These are phyloP conservation scores for Malus sylvestris DNA, from an alignment of 306 rosid species.

Conservation along the genomic window DNA sequence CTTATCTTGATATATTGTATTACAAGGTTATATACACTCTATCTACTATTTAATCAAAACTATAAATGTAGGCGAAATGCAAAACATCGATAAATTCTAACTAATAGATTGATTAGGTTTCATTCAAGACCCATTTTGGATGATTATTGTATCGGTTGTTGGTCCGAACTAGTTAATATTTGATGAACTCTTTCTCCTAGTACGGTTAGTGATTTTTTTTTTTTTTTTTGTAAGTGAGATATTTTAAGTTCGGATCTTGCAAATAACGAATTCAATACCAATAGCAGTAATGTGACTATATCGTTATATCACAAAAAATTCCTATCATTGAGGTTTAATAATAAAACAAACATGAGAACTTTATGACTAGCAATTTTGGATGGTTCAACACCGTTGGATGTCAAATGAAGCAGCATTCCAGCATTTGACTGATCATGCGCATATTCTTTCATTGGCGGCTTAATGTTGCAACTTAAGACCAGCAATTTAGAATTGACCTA, in stretches of 20 bases:
- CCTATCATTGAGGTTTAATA: too few species aligned
- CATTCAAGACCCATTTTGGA: not conserved
- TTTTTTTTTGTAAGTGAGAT: too few species aligned
- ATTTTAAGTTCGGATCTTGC: fast-evolving
- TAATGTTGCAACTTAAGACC: not conserved
- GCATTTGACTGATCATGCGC: not conserved
- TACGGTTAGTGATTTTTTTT: too few species aligned
- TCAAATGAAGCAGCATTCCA: not conserved
- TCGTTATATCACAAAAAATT: too few species aligned
- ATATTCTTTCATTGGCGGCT: not conserved
- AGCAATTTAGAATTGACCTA: not conserved
- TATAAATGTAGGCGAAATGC: not conserved
- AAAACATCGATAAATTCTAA: too few species aligned
- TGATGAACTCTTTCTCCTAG: too few species aligned
- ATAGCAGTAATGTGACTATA: too few species aligned
- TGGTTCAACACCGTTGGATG: not conserved
- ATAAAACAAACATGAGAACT: too few species aligned
- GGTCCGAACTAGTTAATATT: not conserved
- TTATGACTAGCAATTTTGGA: too few species aligned
- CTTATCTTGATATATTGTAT: not conserved
- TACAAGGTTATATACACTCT: not conserved
- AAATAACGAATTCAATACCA: too few species aligned
- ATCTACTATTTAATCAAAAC: not conserved
- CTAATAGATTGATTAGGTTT: too few species aligned
- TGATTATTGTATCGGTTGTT: not conserved